These are phyloP conservation scores for Plasmodium knowlesi DNA, from an alignment of 169 alveolate species.

Conservation along the genomic window DNA sequence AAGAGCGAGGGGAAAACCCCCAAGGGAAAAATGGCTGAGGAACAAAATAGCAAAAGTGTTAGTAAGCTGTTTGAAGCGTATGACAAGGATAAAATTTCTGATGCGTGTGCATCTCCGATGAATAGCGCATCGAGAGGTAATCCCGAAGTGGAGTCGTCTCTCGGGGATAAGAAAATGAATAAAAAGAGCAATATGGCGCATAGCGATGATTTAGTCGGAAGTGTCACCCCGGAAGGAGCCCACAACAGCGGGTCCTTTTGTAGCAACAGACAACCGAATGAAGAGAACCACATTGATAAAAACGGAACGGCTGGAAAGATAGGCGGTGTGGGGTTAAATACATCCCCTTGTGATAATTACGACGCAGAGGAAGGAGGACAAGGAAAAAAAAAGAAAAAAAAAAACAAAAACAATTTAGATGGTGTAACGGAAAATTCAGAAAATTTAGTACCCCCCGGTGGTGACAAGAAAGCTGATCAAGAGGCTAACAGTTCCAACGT, in stretches of 20 bases:
- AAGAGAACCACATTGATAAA: background rate
- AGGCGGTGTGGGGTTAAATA: background rate
- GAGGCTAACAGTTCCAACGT: background rate
- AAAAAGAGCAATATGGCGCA: background rate
- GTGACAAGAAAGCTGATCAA: background rate
- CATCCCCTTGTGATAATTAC: background rate
- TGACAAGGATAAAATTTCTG: conserved; percentile 28
- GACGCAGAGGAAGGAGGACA: background rate
- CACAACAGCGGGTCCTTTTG: background rate
- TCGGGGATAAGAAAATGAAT: background rate
- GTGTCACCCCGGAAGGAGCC: background rate
- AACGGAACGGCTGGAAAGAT: background rate
- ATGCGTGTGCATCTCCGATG: background rate
- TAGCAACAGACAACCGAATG: background rate
- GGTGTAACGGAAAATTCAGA: background rate
- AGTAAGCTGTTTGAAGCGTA: conserved; percentile 16
- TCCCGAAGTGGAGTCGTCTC: background rate
- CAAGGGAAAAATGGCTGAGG: background rate
- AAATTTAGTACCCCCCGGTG: background rate
- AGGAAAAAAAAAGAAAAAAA: background rate
- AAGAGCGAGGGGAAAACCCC: background rate
- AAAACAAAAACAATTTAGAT: background rate
- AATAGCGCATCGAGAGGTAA: background rate
- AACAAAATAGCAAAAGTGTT: conserved; percentile 9
- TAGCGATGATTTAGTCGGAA: background rate